These are phyloP conservation scores for Clonostachys sp. DNA, from an alignment of 2,329 filamentous ascomycete genomes.

Conservation along the genomic window DNA sequence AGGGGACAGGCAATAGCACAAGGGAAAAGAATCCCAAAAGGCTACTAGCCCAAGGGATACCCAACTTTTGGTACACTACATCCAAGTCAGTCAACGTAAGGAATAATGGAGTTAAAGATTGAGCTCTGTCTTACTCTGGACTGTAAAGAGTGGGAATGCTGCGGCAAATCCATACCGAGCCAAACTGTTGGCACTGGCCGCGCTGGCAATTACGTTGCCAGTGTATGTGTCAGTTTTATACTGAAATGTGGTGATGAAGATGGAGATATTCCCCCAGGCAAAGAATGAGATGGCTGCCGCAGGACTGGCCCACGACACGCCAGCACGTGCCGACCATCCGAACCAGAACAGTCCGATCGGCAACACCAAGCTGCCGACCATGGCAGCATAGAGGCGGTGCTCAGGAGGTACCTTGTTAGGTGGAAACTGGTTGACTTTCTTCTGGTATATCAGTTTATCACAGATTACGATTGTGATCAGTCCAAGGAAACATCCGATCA, in stretches of 20 bases:
- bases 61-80: slow-evolving; percentile 35
- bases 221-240: slow-evolving; percentile 55
- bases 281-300: slow-evolving; percentile 49
- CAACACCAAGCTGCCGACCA: slow-evolving; percentile 50
- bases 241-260: slow-evolving; percentile 48
- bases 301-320: slow-evolving; percentile 44
- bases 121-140: slow-evolving; percentile 40
- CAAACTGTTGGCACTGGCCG: slow-evolving; percentile 54
- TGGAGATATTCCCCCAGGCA: slow-evolving; percentile 54
- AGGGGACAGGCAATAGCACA: slow-evolving; percentile 44
- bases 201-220: slow-evolving; percentile 49
- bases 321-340: slow-evolving; percentile 45
- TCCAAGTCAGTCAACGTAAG: neutral
- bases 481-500: slow-evolving; percentile 31
- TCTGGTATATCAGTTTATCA: slow-evolving; percentile 34
- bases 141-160: slow-evolving; percentile 55
- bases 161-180: slow-evolving; percentile 50
- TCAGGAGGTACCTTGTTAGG: slow-evolving; percentile 39
- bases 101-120: neutral
- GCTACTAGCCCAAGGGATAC: slow-evolving; percentile 40
- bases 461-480: slow-evolving; percentile 16
- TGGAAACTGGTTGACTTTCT: slow-evolving; percentile 21
- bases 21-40: slow-evolving; percentile 41
- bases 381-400: slow-evolving; percentile 52
- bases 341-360: slow-evolving; percentile 56